A percentile compares a stretch with the other conserved stretches of the same genome.
phyloP scores from a whole-genome alignment of 192 early-diverging fungal genomes.

The Spizellomyces sp. region DNA sequence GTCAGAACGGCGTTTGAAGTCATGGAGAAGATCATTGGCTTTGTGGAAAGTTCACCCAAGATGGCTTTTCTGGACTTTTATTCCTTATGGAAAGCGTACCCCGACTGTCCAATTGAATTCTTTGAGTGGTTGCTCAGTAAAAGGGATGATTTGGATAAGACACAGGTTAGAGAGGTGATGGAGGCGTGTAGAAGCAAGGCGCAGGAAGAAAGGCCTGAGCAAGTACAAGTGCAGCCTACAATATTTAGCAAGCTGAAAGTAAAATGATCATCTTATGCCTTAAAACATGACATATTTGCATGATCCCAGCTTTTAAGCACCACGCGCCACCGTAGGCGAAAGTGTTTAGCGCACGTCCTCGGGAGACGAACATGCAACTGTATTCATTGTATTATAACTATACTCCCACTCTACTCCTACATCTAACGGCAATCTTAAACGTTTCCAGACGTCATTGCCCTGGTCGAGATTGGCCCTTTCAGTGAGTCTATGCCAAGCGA shows the following conservation, averaged over 20 bases:
- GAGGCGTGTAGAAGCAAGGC: slow-evolving; percentile 74
- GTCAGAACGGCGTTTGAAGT: slow-evolving; percentile 80
- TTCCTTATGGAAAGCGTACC: slow-evolving; percentile 83
- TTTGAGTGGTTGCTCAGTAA: slow-evolving; percentile 88
- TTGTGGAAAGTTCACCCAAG: slow-evolving; percentile 79
- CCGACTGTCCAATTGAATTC: slow-evolving; percentile 87
- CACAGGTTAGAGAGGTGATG: slow-evolving; percentile 83
- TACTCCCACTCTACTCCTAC: too few relatives aligned
- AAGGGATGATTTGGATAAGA: slow-evolving; percentile 90
- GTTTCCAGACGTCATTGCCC: too few relatives aligned
- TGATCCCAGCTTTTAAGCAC: too few relatives aligned
- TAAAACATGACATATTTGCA: background rate
- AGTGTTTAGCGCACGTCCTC: too few relatives aligned
- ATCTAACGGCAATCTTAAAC: too few relatives aligned
- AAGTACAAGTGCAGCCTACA: slow-evolving; percentile 22
- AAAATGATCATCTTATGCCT: slow-evolving; percentile 24
- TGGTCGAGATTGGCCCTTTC: too few relatives aligned
- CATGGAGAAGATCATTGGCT: slow-evolving; percentile 75
- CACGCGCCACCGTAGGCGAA: too few relatives aligned
- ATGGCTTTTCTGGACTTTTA: slow-evolving; percentile 94
- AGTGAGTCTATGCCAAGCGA: too few relatives aligned
- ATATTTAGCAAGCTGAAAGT: slow-evolving; percentile 39
- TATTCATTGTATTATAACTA: too few relatives aligned
- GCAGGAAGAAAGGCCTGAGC: slow-evolving; percentile 47
- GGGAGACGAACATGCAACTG: too few relatives aligned